Conservation (phyloP, 495 filamentous ascomycete genomes). For the Neurospora sp. region DNA sequence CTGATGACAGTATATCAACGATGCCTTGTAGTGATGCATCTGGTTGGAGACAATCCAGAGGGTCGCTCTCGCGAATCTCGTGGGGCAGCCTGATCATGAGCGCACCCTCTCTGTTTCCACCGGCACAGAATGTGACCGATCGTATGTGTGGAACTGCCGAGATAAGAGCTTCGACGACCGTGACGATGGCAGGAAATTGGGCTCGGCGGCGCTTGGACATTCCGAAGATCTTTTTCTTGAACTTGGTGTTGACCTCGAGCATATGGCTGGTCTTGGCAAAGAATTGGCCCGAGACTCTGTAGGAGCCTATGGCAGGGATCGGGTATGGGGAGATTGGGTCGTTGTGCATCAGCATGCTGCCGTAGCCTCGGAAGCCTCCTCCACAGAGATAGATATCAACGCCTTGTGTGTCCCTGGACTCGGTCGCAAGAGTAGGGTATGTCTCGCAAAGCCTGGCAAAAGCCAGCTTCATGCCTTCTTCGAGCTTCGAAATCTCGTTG, state of each 20-base stretch:
- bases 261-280: conserved; percentile 55
- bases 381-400: conserved; percentile 78
- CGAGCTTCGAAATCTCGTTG: conserved; percentile 46
- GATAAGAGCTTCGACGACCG: conserved; percentile 63
- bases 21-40: conserved; percentile 32
- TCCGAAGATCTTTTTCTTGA: conserved; percentile 57
- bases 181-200: conserved; percentile 76
- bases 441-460: conserved; percentile 50
- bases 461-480: conserved; percentile 47
- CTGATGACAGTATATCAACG: conserved; percentile 39
- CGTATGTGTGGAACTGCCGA: conserved; percentile 59
- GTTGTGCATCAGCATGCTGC: conserved; percentile 68
- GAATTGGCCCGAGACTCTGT: conserved; percentile 47
- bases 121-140: conserved; percentile 72
- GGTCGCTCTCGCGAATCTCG: conserved; percentile 49
- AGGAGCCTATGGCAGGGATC: conserved; percentile 76
- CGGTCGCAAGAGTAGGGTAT: conserved; percentile 35
- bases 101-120: conserved; percentile 74
- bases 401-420: conserved; percentile 36
- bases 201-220: conserved; percentile 70
- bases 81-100: conserved; percentile 56
- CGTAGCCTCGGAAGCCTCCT: conserved; percentile 85
- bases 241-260: conserved; percentile 42
- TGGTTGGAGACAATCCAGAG: conserved; percentile 39
- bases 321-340: conserved; percentile 66